Evolutionary conservation across 768 basidiomycete species (phyloP).

Genomic region (Naganishia vaughanmartiniae): DNA sequence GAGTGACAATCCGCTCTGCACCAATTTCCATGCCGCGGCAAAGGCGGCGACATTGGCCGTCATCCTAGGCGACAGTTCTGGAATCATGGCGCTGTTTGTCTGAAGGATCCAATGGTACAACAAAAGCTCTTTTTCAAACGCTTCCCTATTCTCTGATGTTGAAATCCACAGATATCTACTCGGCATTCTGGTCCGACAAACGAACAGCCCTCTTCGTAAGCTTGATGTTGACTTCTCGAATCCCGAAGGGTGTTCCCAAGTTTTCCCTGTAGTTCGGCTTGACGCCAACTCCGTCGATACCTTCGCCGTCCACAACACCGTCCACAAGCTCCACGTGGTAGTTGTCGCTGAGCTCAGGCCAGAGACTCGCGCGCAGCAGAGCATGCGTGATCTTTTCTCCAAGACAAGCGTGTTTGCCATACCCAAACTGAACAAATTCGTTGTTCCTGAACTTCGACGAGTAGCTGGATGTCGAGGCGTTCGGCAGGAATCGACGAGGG

Average conservation of each 20-base stretch:
- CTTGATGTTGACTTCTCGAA: background rate
- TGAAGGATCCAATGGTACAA: too few relatives aligned
- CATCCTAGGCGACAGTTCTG: too few relatives aligned
- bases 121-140: too few relatives aligned
- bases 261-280: conserved; percentile 10
- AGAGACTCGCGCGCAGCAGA: conserved; percentile 3
- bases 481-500: conserved; percentile 2
- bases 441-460: conserved; percentile 2
- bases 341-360: conserved; percentile 7
- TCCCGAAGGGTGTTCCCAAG: conserved; percentile 12
- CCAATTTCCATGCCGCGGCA: too few relatives aligned
- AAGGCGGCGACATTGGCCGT: too few relatives aligned
- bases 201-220: background rate
- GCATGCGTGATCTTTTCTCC: conserved; percentile 20
- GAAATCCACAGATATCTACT: background rate
- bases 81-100: too few relatives aligned
- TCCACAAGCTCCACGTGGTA: background rate
- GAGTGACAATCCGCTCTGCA: too few relatives aligned
- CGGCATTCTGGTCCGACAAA: background rate
- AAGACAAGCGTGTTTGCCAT: conserved; percentile 8
- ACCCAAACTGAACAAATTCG: conserved; percentile 14
- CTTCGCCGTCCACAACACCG: conserved; percentile 2
- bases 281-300: conserved; percentile 19
- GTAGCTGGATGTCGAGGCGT: background rate
- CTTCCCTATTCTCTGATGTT: background rate